Conservation (phyloP, 805 yeast genomes). For the Candida insectorum region DNA sequence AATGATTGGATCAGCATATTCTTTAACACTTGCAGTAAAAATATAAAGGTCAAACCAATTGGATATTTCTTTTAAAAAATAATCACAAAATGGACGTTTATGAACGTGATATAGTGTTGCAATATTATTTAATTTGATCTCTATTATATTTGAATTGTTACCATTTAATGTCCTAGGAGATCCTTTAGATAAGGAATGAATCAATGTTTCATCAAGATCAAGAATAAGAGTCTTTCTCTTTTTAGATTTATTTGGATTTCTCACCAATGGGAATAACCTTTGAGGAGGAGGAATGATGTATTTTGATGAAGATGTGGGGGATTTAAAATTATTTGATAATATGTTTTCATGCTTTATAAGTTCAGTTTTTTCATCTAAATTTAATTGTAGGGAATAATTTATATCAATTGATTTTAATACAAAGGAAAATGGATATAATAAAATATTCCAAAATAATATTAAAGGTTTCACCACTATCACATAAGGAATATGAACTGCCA, state of each 20-base stretch:
- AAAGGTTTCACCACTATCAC: conserved; percentile 52
- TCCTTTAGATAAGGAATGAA: conserved; percentile 81
- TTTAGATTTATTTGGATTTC: conserved; percentile 34
- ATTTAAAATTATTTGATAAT: conserved; percentile 37
- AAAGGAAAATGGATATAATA: conserved; percentile 53
- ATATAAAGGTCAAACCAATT: conserved; percentile 88
- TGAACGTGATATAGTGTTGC: conserved; percentile 86
- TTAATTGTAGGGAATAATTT: conserved; percentile 7
- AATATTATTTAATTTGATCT: conserved; percentile 64
- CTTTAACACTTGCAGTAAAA: conserved; percentile 92
- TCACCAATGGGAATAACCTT: conserved; percentile 36
- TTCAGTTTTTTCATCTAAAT: conserved; percentile 29
- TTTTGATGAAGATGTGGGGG: conserved; percentile 39
- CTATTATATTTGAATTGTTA: conserved; percentile 60
- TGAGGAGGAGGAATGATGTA: conserved; percentile 47
- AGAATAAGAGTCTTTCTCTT: conserved; percentile 66
- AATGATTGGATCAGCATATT: conserved; percentile 95
- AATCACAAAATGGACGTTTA: conserved; percentile 88
- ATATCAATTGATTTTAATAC: conserved; percentile 9
- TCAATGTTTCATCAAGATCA: conserved; percentile 91
- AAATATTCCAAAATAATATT: conserved; percentile 44
- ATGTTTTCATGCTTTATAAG: conserved; percentile 38
- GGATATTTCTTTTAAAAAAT: conserved; percentile 71
- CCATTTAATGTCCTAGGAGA: conserved; percentile 43
- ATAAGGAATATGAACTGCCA: conserved; percentile 19